A percentile compares a stretch with the other conserved stretches of the same genome.
These are phyloP conservation scores for Arachnomyces sp. DNA, from an alignment of 2,329 filamentous ascomycete genomes.

Conservation along the genomic window DNA sequence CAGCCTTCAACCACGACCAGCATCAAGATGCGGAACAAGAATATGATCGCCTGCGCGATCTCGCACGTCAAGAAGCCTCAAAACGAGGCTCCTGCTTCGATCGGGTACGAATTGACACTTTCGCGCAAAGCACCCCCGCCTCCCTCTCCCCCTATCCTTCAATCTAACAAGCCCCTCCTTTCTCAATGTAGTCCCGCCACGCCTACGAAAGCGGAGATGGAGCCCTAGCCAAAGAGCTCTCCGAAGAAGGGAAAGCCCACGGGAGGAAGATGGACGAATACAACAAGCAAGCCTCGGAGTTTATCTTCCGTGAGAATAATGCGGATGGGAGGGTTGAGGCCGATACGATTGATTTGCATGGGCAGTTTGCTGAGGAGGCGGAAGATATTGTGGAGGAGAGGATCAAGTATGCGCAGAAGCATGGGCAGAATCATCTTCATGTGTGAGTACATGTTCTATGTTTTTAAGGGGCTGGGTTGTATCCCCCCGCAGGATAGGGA, in stretches of 20 bases:
- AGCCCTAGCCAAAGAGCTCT: slow-evolving; percentile 71
- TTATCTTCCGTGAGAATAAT: slow-evolving; percentile 94
- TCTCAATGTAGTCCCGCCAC: slow-evolving; percentile 52
- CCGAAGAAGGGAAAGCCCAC: slow-evolving; percentile 76
- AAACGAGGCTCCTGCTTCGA: slow-evolving; percentile 74
- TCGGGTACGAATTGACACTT: slow-evolving; percentile 41
- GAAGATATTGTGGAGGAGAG: slow-evolving; percentile 81
- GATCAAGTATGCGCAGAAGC: slow-evolving; percentile 65
- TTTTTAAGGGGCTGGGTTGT: too few relatives aligned
- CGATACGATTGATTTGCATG: slow-evolving; percentile 90
- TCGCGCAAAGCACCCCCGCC: not conserved
- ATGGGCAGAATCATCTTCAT: slow-evolving; percentile 74
- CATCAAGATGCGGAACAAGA: slow-evolving; percentile 66
- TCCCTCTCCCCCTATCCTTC: not conserved
- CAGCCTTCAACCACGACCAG: slow-evolving; percentile 68
- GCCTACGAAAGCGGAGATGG: slow-evolving; percentile 81
- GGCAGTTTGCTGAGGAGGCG: slow-evolving; percentile 89
- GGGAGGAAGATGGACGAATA: slow-evolving; percentile 76
- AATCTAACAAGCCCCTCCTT: slow-evolving; percentile 7
- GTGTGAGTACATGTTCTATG: slow-evolving; percentile 51
- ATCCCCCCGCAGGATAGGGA: too few relatives aligned
- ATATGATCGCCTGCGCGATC: slow-evolving; percentile 81
- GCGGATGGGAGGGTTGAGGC: slow-evolving; percentile 60
- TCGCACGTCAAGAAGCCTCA: slow-evolving; percentile 70
- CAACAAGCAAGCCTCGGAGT: slow-evolving; percentile 85